Conservation (phyloP, 768 basidiomycete species). For the Lactarius pseudohatsudake region DNA sequence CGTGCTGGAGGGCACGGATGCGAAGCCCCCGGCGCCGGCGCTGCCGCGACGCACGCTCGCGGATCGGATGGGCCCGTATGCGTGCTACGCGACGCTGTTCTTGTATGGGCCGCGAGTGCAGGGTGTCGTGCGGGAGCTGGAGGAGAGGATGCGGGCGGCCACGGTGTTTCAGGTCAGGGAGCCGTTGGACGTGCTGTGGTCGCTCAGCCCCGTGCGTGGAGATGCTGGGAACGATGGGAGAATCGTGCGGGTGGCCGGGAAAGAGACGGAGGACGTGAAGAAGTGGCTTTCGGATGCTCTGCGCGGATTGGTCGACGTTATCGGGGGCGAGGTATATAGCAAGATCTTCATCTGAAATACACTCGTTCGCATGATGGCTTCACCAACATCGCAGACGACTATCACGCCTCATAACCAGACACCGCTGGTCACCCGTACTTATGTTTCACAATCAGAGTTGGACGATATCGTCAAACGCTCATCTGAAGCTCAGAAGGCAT, state of each 20-base stretch:
- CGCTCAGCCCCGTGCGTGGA: conserved; percentile 57
- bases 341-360: conserved; percentile 52
- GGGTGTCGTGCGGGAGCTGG: conserved; percentile 49
- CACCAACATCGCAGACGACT: conserved; percentile 61
- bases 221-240: conserved; percentile 42
- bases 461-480: conserved; percentile 58
- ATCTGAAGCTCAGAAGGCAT: conserved; percentile 67
- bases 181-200: conserved; percentile 79
- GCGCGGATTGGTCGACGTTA: conserved; percentile 46
- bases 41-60: conserved; percentile 49
- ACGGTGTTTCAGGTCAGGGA: conserved; percentile 56
- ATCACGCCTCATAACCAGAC: conserved; percentile 79
- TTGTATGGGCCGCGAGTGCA: conserved; percentile 68
- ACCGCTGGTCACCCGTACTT: conserved; percentile 62
- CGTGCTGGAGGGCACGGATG: conserved; percentile 51
- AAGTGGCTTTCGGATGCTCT: conserved; percentile 64
- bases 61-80: conserved; percentile 73
- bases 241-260: conserved; percentile 72
- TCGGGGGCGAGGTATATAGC: conserved; percentile 66
- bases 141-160: conserved; percentile 49
- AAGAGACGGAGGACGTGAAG: conserved; percentile 73
- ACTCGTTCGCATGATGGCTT: conserved; percentile 24
- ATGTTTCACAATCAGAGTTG: conserved; percentile 61
- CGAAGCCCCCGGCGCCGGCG: conserved; percentile 2
- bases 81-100: conserved; percentile 86